Percentiles rank a stretch among this genome's conserved stretches.
Evolutionary conservation across 805 yeast genomes (phyloP).

Genomic region (Pichia eremophila): DNA sequence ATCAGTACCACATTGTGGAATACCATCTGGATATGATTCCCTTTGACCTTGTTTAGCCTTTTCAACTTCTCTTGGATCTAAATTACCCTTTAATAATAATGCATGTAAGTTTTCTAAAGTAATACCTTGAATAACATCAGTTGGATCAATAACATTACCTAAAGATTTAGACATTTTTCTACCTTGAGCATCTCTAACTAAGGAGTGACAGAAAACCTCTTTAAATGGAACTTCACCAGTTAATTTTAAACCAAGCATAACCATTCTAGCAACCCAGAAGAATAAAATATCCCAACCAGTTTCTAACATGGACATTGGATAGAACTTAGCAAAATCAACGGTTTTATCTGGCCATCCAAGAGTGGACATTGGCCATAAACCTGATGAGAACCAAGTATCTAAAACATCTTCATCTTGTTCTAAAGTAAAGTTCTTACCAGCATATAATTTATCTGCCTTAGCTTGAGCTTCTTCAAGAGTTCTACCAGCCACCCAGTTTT

Average conservation of each 20-base stretch:
- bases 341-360: conserved; percentile 89
- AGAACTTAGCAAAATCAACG: conserved; percentile 64
- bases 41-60: conserved; percentile 85
- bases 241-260: conserved; percentile 79
- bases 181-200: conserved; percentile 98
- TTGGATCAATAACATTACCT: conserved; percentile 94
- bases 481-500: conserved; percentile 90
- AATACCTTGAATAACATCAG: conserved; percentile 88
- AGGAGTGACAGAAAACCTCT: conserved; percentile 96
- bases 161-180: conserved; percentile 97
- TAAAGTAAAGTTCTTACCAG: conserved; percentile 59
- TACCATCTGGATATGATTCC: conserved; percentile 88
- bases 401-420: conserved; percentile 97
- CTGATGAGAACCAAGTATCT: conserved; percentile 98
- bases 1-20: conserved; percentile 99
- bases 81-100: conserved; percentile 69
- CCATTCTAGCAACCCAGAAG: conserved; percentile 99
- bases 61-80: conserved; percentile 80
- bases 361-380: conserved; percentile 95
- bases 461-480: conserved; percentile 69
- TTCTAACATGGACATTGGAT: conserved; percentile 90
- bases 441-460: conserved; percentile 69
- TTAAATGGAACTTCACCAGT: conserved; percentile 88
- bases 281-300: conserved; percentile 99
- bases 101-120: conserved; percentile 70